Percentiles rank a stretch among this genome's conserved stretches.
Conservation (phyloP, 2,329 filamentous ascomycete genomes). For the Drechslerella coelobrocha region DNA sequence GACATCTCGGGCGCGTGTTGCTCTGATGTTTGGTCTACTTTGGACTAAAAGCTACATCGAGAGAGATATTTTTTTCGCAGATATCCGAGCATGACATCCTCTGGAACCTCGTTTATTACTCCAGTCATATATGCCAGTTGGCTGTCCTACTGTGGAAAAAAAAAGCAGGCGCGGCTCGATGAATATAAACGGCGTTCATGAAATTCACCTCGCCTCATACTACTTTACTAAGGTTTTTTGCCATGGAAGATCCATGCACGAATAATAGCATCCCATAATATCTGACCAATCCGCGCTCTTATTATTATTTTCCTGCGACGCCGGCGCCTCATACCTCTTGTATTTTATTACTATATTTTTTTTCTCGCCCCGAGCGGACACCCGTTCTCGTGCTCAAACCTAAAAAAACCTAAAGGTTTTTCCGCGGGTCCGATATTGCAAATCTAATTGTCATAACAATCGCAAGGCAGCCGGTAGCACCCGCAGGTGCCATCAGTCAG, state of each 20-base stretch:
- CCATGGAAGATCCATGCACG: not conserved
- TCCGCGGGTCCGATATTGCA: not conserved
- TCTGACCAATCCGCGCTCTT: not conserved
- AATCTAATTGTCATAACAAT: not conserved
- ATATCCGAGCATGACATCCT: not conserved
- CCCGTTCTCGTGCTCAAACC: not conserved
- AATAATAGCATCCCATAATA: not conserved
- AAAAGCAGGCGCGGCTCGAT: not conserved
- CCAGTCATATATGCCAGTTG: not conserved
- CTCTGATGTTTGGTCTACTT: too few relatives aligned
- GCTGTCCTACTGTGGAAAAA: too few relatives aligned
- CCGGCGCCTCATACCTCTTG: not conserved
- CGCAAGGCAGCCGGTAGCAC: not conserved
- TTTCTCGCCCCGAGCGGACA: not conserved
- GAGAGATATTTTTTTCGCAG: not conserved
- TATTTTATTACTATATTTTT: too few relatives aligned
- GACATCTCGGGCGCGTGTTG: too few relatives aligned
- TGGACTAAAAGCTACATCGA: too few relatives aligned
- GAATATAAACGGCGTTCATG: slow-evolving; percentile 1
- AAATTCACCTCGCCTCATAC: not conserved
- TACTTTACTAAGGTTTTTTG: too few relatives aligned
- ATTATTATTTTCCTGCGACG: not conserved
- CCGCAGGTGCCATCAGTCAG: not conserved
- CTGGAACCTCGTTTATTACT: too few relatives aligned
- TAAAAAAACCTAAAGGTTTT: too few relatives aligned